Percentiles rank a stretch among this genome's conserved stretches.
Conservation (phyloP, 306 rosid species). For the Lotus japonicus region DNA sequence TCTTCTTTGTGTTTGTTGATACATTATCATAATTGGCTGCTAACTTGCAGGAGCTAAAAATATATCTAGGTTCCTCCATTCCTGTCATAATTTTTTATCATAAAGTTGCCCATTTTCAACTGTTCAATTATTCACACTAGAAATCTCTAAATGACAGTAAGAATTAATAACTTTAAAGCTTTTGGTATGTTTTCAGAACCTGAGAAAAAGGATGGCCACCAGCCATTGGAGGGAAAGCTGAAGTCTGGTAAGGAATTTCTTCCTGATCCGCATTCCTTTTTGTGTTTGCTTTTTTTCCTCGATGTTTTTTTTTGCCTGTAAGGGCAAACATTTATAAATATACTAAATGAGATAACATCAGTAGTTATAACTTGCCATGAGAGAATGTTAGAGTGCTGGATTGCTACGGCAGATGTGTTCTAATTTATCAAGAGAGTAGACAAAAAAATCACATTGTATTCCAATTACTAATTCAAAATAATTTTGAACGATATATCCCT, state of each 20-base stretch:
- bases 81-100: not conserved
- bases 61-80: not conserved
- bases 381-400: not conserved
- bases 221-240: not conserved
- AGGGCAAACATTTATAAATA: not conserved
- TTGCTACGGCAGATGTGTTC: not conserved
- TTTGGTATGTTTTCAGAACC: conserved; percentile 8
- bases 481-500: not conserved
- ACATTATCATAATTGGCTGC: not conserved
- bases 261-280: too few species aligned
- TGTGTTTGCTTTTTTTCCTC: too few species aligned
- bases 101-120: not conserved
- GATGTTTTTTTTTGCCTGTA: not conserved
- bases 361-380: not conserved
- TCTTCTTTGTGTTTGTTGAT: not conserved
- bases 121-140: not conserved
- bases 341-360: not conserved
- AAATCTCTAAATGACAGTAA: not conserved
- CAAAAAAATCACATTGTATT: not conserved
- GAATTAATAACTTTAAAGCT: not conserved
- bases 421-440: not conserved
- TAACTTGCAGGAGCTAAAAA: not conserved
- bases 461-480: not conserved
- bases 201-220: conserved; percentile 1
- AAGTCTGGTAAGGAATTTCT: too few species aligned